phyloP scores from a whole-genome alignment of 495 filamentous ascomycete species.

The Hamigera avellanea region DNA sequence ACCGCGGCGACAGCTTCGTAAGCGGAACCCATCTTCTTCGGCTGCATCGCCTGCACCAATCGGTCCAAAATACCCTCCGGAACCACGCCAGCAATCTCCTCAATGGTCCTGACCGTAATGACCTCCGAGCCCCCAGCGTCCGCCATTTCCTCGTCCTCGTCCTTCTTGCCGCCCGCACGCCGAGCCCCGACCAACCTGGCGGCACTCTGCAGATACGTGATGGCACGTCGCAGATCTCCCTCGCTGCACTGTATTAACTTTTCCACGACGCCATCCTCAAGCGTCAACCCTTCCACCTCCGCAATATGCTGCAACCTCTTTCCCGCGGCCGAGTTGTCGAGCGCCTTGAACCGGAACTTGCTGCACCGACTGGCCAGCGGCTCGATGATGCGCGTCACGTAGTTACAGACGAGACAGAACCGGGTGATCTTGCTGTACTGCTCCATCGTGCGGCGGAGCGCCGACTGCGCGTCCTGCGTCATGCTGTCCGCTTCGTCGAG shows the following conservation, averaged over 20 bases:
- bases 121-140: conserved; percentile 21
- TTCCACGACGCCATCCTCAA: conserved; percentile 71
- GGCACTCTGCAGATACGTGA: conserved; percentile 90
- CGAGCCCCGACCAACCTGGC: conserved; percentile 63
- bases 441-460: conserved; percentile 92
- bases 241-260: conserved; percentile 79
- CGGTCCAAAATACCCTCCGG: conserved; percentile 58
- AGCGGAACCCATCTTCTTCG: conserved; percentile 45
- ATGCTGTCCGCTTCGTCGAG: conserved; percentile 96
- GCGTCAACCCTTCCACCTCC: conserved; percentile 53
- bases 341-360: conserved; percentile 96
- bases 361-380: conserved; percentile 81
- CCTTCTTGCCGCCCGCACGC: conserved; percentile 25
- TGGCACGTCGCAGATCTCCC: conserved; percentile 88
- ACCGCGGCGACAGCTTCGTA: conserved; percentile 67
- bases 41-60: conserved; percentile 68
- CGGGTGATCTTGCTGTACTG: conserved; percentile 91
- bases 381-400: conserved; percentile 96
- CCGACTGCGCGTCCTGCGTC: conserved; percentile 96
- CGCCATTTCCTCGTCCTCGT: conserved; percentile 39
- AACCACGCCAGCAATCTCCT: conserved; percentile 95
- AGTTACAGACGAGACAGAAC: conserved; percentile 98
- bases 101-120: conserved; percentile 67
- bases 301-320: conserved; percentile 72
- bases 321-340: conserved; percentile 73